Percentiles rank a stretch among this genome's conserved stretches.
Conservation (phyloP, 805 yeast species). For the Candida silvatica region DNA sequence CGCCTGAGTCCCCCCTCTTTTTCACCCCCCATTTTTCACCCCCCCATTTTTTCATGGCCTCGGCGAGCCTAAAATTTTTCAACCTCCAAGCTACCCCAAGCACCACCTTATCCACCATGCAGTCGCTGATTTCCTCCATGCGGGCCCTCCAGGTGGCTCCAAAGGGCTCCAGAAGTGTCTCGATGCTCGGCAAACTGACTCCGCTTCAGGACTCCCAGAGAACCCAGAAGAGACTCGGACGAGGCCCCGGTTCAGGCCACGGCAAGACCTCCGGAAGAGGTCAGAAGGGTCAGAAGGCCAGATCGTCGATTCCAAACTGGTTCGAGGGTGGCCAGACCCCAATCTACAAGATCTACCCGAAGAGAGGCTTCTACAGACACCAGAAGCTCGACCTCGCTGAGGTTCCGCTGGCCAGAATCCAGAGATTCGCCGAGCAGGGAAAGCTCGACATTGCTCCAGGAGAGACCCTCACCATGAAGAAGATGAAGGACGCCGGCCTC, state of each 20-base stretch:
- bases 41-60: no score
- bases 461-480: conserved; percentile 64
- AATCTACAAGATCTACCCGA: conserved; percentile 73
- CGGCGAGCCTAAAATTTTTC: no score
- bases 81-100: no score
- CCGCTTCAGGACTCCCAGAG: conserved; percentile 58
- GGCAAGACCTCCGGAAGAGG: conserved; percentile 98
- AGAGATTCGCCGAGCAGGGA: conserved; percentile 60
- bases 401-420: conserved; percentile 62
- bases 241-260: conserved; percentile 89
- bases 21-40: no score
- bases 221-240: conserved; percentile 70
- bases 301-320: conserved; percentile 85
- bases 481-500: conserved; percentile 68
- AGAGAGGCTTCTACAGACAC: conserved; percentile 74
- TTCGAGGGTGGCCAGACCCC: conserved; percentile 99
- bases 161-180: conserved; percentile 24
- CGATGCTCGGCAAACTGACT: conserved; percentile 43
- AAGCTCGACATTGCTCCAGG: conserved; percentile 50
- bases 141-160: conserved; percentile 2
- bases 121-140: neutral
- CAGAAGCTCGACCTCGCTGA: conserved; percentile 44
- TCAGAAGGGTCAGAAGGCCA: conserved; percentile 97
- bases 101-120: no score
- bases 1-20: no score